Conservation (phyloP, 345 rosid species). For the Excoecaria cochinchinensis region DNA sequence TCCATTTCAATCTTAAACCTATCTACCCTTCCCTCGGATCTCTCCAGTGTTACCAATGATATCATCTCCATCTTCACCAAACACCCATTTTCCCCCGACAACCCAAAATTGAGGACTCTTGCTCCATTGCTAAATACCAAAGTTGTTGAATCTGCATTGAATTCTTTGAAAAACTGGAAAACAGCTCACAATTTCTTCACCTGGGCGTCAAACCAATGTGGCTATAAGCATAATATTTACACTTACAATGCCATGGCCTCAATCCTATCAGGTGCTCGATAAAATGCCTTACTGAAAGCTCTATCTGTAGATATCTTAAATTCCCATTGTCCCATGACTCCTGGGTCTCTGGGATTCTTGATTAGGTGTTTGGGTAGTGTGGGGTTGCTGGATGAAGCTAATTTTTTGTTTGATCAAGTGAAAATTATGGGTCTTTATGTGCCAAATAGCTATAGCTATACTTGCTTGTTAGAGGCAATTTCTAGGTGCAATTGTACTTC, state of each 20-base stretch:
- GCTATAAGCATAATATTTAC: conserved; percentile 61
- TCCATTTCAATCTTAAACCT: conserved; percentile 22
- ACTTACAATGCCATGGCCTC: conserved; percentile 84
- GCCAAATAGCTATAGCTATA: conserved; percentile 67
- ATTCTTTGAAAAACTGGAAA: conserved; percentile 55
- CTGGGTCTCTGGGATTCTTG: conserved; percentile 77
- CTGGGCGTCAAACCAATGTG: conserved; percentile 64
- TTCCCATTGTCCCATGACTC: conserved; percentile 61
- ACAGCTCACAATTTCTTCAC: conserved; percentile 53
- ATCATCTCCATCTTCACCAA: conserved; percentile 57
- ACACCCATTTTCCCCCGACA: conserved; percentile 41
- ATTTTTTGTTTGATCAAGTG: conserved; percentile 58
- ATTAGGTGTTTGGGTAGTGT: conserved; percentile 72
- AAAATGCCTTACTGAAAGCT: conserved; percentile 57
- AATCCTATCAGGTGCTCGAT: conserved; percentile 93
- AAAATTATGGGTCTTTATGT: conserved; percentile 54
- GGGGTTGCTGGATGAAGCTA: conserved; percentile 68
- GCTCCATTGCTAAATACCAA: conserved; percentile 71
- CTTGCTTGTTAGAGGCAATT: conserved; percentile 74
- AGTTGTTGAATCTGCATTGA: conserved; percentile 51
- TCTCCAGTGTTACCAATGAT: conserved; percentile 32
- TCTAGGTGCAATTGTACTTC: conserved; percentile 55
- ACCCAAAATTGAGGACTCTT: conserved; percentile 49
- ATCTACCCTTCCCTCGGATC: conserved; percentile 29
- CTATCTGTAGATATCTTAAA: conserved; percentile 44